A percentile compares a stretch with the other conserved stretches of the same genome.
phyloP scores from a whole-genome alignment of 805 yeast genomes.

The Metschnikowia colocasiae region DNA sequence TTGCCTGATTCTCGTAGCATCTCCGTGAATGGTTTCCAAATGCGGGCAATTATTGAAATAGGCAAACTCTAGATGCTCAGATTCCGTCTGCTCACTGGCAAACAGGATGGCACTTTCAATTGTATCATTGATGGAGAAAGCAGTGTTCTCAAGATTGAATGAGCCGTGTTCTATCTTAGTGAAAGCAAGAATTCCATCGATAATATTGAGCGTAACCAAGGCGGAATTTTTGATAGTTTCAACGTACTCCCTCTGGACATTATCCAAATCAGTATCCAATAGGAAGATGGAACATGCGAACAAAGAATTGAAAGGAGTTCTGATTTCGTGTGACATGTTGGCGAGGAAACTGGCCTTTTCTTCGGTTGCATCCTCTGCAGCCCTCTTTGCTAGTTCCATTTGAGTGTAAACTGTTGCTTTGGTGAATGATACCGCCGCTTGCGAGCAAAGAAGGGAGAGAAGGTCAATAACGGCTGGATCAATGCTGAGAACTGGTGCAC shows the following conservation, averaged over 20 bases:
- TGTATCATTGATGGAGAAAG: conserved; percentile 43
- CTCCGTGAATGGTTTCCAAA: conserved; percentile 42
- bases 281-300: conserved; percentile 48
- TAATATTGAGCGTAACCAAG: conserved; percentile 48
- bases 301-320: conserved; percentile 54
- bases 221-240: conserved; percentile 51
- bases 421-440: conserved; percentile 50
- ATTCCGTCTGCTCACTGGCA: conserved; percentile 46
- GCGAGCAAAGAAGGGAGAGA: conserved; percentile 43
- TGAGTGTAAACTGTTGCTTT: conserved; percentile 45
- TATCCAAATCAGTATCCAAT: conserved; percentile 44
- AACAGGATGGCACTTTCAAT: conserved; percentile 47
- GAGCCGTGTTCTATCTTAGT: conserved; percentile 56
- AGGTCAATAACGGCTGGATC: conserved; percentile 37
- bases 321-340: conserved; percentile 56
- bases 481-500: conserved; percentile 9
- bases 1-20: conserved; percentile 48
- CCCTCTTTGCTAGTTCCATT: conserved; percentile 41
- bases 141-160: conserved; percentile 40
- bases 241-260: conserved; percentile 47
- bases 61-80: conserved; percentile 43
- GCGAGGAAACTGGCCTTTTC: conserved; percentile 52
- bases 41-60: conserved; percentile 40
- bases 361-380: conserved; percentile 52
- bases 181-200: conserved; percentile 53